Conservation (phyloP, 2,329 filamentous ascomycete genomes). For the Alternaria metachromatica region DNA sequence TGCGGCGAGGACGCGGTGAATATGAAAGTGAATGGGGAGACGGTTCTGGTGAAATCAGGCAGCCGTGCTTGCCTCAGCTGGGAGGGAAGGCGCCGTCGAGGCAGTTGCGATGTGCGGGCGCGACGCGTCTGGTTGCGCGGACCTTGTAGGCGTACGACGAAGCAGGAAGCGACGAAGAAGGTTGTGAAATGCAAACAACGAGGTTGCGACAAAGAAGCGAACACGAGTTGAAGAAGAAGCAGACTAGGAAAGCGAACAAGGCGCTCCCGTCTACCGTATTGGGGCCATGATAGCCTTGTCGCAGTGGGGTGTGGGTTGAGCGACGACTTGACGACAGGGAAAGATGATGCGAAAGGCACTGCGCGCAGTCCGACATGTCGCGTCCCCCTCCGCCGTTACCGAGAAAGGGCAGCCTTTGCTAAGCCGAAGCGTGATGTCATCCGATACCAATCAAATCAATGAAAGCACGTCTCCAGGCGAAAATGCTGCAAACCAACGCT, state of each 20-base stretch:
- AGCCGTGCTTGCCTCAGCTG: slow-evolving; percentile 4
- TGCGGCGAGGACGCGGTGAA: background rate
- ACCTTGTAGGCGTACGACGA: background rate
- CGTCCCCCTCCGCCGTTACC: slow-evolving; percentile 17
- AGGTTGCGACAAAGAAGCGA: background rate
- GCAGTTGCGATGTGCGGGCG: slow-evolving; percentile 8
- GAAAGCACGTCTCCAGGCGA: background rate
- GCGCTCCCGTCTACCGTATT: slow-evolving; percentile 8
- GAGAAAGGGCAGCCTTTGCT: slow-evolving; percentile 15
- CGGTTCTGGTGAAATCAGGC: slow-evolving; percentile 6
- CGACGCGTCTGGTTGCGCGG: slow-evolving; percentile 15
- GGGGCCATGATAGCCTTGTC: slow-evolving; percentile 7
- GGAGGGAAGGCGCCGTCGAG: slow-evolving; percentile 5
- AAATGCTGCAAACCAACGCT: background rate
- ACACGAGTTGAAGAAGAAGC: background rate
- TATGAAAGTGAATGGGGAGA: slow-evolving; percentile 5
- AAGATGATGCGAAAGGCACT: background rate
- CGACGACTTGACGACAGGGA: slow-evolving; percentile 2
- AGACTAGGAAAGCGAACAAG: background rate
- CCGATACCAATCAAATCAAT: slow-evolving; percentile 6
- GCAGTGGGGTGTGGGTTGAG: slow-evolving; percentile 10
- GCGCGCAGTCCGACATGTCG: slow-evolving; percentile 3
- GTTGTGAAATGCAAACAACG: background rate
- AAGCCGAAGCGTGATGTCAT: slow-evolving; percentile 17
- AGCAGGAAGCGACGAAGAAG: background rate